Evolutionary conservation across 495 filamentous ascomycete species (phyloP).

Genomic region (Bombardia bombarda): DNA sequence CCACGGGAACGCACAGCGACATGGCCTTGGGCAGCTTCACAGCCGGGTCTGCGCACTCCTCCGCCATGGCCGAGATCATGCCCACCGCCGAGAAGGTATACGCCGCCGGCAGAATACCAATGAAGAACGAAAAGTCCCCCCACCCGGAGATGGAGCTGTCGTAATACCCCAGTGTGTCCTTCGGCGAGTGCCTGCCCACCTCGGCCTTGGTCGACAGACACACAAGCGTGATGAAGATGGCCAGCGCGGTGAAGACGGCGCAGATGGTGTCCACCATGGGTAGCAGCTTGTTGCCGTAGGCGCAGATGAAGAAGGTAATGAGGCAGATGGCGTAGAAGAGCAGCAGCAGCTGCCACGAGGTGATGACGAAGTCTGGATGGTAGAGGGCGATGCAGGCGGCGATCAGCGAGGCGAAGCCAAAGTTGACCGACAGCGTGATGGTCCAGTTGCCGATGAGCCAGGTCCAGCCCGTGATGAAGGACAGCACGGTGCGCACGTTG

Average conservation of each 20-base stretch:
- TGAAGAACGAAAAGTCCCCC: slow-evolving; percentile 44
- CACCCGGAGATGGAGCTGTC: slow-evolving; percentile 45
- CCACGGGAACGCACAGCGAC: slow-evolving; percentile 48
- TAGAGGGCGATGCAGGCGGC: slow-evolving; percentile 49
- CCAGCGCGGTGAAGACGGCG: slow-evolving; percentile 48
- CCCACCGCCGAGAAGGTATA: slow-evolving; percentile 54
- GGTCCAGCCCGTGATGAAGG: slow-evolving; percentile 61
- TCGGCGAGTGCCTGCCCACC: slow-evolving; percentile 36
- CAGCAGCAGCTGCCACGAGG: slow-evolving; percentile 48
- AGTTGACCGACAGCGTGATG: slow-evolving; percentile 58
- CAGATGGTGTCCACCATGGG: slow-evolving; percentile 54
- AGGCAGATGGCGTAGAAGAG: slow-evolving; percentile 55
- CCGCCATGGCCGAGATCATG: slow-evolving; percentile 52
- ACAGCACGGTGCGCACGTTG: slow-evolving; percentile 45
- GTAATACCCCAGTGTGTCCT: slow-evolving; percentile 38
- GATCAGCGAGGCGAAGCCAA: slow-evolving; percentile 52
- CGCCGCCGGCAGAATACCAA: slow-evolving; percentile 44
- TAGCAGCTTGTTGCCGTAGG: slow-evolving; percentile 48
- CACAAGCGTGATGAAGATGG: slow-evolving; percentile 47
- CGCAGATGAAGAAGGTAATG: slow-evolving; percentile 47
- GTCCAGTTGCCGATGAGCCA: slow-evolving; percentile 53
- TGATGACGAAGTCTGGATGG: slow-evolving; percentile 39
- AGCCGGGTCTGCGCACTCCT: slow-evolving; percentile 48
- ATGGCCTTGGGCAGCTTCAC: slow-evolving; percentile 53
- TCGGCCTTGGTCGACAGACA: slow-evolving; percentile 48